Base-by-base conservation (phyloP, 495 filamentous ascomycete genomes). In the Aspergillus incahuasiensis region DNA sequence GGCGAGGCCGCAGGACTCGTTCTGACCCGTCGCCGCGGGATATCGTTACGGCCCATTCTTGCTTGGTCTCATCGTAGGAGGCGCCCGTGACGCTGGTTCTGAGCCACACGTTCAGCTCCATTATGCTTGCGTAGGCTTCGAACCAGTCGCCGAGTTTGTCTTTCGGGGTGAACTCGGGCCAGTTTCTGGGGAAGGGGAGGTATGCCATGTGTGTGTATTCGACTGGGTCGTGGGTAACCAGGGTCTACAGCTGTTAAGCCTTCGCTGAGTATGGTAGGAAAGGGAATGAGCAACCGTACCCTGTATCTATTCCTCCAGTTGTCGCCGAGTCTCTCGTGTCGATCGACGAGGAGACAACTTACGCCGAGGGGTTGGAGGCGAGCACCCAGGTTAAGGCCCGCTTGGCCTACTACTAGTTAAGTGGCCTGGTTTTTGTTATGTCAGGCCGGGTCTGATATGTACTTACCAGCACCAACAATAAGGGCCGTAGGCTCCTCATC, bases 101-200 rank as follows among this genome's bases (percentile, higher is more conserved):
- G 24, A 74, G 82, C 88, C 88, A 91, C 8, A 90, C 74, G 60
- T 91, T 89, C 42, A 92, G 77, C 60, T 92, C 89, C 57, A 91
- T 79, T 24, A 82, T 68, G 22, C 76, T 82, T 40, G 84, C 87
- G 56, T 92, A 92, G 3, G 79, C 74, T 48, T 90, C 85, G 54
- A 91, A 83, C 81, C 86, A 92, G 46, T 89, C 84, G 16, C 81
- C 89, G 0, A 91, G 74, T 55, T 91, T 91, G 65, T 91, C 87
- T 64, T 91, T 91, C 0, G 89, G 89, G 0, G 86, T 88, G 61
- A 86, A 89, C 28, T 85, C 68, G 0, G 74, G 71, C 87, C 88
- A 91, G 55, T 75, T 78, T 0, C 79, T 71, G 0, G 88, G 88
- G 57, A 91, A 91, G 0, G 79, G 74, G 0, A 91, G 62, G 61